Evolutionary conservation across 2,329 filamentous ascomycete species (phyloP), one percentile per base, ranked within the genome.

Genomic region (Fusarium abutilonis): DNA sequence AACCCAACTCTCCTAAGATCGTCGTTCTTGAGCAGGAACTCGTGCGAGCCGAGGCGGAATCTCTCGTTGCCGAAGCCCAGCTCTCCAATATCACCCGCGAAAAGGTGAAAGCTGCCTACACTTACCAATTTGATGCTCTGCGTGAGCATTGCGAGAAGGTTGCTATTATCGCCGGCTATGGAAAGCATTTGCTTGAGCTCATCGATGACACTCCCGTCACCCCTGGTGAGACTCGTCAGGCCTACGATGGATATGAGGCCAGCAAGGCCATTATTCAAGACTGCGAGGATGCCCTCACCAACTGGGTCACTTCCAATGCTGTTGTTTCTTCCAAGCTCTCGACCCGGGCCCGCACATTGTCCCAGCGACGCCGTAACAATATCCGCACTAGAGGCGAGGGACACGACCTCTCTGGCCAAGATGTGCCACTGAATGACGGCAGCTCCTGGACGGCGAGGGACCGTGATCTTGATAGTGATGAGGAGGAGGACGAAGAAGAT

Each of bases 201-300:
- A 89, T 99, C 66, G 95, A 99, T 74, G 95, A 99, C 75, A 96
- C 91, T 7, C 95, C 95, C 2, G 95, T 99, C 52, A 99, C 95
- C 6, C 95, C 95, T 21, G 95, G 95, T 69, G 95, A 99, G 84
- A 98, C 94, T 17, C 91, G 95, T 64, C 87, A 92, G 49, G 93
- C 95, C 1, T 99, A 99, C 74, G 95, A 99, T 73, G 95, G 95
- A 62, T 99, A 99, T 75, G 95, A 99, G 77, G 93, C 93, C 62
- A 96, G 92, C 85, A 98, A 97, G 81, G 94, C 91, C 64, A 98
- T 99, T 78, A 98, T 99, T 73, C 95, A 99, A 80, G 95, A 99
- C 78, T 99, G 95, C 77, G 95, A 99, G 79, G 93, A 98, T 75
- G 86, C 95, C 2, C 88, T 99, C 60, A 97, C 93, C 76, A 97